phyloP scores from a whole-genome alignment of 2,329 filamentous ascomycete genomes.

The Botrytis porri region DNA sequence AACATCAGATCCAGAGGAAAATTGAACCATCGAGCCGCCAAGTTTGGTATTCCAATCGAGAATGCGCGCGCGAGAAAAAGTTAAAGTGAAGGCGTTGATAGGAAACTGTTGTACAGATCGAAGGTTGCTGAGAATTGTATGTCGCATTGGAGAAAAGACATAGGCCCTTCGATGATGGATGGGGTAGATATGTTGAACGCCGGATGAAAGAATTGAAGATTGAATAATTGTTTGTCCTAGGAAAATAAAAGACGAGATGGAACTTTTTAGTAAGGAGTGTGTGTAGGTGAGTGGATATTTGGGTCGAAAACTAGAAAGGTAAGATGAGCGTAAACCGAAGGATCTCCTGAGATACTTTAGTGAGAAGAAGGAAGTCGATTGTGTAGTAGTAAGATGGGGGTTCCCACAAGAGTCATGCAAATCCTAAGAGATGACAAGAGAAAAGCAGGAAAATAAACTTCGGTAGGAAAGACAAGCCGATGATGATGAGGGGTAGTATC shows the following conservation, averaged over 20 bases:
- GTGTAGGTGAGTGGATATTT: neutral
- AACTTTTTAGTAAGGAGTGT: neutral
- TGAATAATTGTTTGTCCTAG: neutral
- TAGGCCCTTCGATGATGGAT: neutral
- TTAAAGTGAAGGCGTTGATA: neutral
- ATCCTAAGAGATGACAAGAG: constrained; percentile 6
- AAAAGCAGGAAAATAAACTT: neutral
- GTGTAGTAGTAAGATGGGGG: neutral
- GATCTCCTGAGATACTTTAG: constrained; percentile 2
- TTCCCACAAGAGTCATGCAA: constrained; percentile 20
- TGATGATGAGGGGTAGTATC: constrained; percentile 2
- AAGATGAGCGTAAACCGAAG: neutral
- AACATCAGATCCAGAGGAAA: neutral
- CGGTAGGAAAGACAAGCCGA: neutral
- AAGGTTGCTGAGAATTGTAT: neutral
- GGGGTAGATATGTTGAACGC: constrained; percentile 5
- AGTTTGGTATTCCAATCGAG: neutral
- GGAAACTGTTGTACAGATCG: constrained; percentile 2
- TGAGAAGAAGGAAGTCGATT: neutral
- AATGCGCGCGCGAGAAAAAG: neutral
- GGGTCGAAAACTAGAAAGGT: neutral
- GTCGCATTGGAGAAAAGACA: neutral
- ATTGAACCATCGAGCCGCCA: neutral
- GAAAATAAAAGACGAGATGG: neutral
- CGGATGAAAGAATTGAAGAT: constrained; percentile 1